These are phyloP conservation scores for Pezicula neosporulosa DNA, from an alignment of 2,329 filamentous ascomycete species.

Conservation along the genomic window DNA sequence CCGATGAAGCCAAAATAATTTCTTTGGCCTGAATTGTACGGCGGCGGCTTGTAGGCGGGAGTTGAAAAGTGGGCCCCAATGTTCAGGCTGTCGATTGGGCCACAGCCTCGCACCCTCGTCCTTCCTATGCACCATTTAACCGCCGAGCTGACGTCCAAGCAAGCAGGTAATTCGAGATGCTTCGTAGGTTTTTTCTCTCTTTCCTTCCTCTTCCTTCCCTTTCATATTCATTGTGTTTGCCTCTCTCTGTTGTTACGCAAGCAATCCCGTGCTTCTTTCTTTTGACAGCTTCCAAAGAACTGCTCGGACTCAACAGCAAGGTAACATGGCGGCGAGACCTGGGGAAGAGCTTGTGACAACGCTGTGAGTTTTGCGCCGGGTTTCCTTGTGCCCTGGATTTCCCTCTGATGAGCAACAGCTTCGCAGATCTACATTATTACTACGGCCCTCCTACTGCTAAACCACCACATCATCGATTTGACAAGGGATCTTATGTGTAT, in stretches of 20 bases:
- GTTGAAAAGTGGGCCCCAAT: not conserved
- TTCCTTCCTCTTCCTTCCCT: not conserved
- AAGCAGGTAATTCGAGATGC: not conserved
- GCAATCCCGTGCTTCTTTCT: not conserved
- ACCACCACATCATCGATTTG: slow-evolving; percentile 76
- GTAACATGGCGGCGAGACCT: slow-evolving; percentile 41
- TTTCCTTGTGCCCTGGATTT: slow-evolving; percentile 16
- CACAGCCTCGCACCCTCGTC: not conserved
- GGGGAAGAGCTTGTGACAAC: slow-evolving; percentile 50
- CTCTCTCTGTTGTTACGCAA: not conserved
- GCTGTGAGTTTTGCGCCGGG: slow-evolving; percentile 37
- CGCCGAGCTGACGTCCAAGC: slow-evolving; percentile 3
- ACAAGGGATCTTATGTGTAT: slow-evolving; percentile 77
- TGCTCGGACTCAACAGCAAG: not conserved
- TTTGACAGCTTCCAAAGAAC: not conserved
- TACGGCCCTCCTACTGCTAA: slow-evolving; percentile 64
- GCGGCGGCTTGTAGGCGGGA: not conserved
- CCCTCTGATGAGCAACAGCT: slow-evolving; percentile 43
- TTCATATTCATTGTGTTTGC: not conserved
- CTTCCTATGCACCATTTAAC: not conserved
- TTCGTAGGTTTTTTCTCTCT: not conserved
- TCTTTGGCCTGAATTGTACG: not conserved
- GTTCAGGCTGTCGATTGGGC: not conserved
- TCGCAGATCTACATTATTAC: slow-evolving; percentile 76
- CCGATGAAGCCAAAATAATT: too few relatives aligned